phyloP scores from a whole-genome alignment of 176 grass and related monocot species.

The Oryza coarctata region DNA sequence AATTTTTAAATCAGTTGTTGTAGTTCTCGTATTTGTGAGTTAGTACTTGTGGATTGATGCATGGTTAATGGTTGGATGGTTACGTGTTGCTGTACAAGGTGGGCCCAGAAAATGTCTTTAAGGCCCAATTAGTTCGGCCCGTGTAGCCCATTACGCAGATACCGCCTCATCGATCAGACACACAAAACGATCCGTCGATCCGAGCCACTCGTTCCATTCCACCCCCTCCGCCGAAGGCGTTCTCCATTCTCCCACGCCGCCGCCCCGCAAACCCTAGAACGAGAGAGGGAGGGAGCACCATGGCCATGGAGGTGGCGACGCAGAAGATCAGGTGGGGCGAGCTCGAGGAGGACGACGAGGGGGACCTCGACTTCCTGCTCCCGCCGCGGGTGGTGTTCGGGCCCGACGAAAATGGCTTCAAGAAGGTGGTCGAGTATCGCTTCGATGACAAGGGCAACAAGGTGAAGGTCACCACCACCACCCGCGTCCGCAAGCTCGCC shows the following conservation, averaged over 20 bases:
- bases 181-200: background rate
- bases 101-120: background rate
- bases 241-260: background rate
- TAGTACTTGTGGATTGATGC: no score
- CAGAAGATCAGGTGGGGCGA: slow-evolving; percentile 71
- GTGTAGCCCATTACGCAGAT: background rate
- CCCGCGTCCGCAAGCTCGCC: slow-evolving; percentile 68
- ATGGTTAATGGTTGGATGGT: no score
- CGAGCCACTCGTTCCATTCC: background rate
- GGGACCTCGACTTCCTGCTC: slow-evolving; percentile 80
- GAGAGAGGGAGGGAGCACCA: background rate
- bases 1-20: no score
- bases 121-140: background rate
- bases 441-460: slow-evolving; percentile 84
- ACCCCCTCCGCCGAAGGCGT: no score
- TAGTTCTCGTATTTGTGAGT: no score
- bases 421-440: slow-evolving; percentile 70
- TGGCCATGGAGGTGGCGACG: slow-evolving; percentile 43
- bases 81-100: no score
- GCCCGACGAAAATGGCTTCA: slow-evolving; percentile 74
- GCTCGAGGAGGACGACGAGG: slow-evolving; percentile 70
- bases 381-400: slow-evolving; percentile 65
- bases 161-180: background rate
- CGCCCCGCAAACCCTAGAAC: background rate
- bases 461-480: slow-evolving; percentile 80